Evolutionary conservation across 2,329 filamentous ascomycete species (phyloP).

Genomic region (Penicillium sp.): DNA sequence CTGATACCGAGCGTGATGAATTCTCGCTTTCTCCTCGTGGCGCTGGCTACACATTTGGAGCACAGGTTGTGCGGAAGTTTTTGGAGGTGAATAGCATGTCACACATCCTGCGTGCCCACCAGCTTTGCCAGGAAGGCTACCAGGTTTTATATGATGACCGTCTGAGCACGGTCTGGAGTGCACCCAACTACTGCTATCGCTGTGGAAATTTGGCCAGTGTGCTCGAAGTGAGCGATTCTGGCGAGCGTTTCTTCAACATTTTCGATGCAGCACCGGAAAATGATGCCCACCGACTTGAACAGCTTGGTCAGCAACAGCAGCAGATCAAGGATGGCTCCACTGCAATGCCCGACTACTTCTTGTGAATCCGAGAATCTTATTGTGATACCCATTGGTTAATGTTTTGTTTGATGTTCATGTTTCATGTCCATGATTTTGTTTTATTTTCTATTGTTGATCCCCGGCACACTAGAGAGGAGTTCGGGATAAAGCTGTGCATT

Average conservation of each 20-base stretch:
- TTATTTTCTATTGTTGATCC: conserved; percentile 12
- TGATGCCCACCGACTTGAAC: conserved; percentile 77
- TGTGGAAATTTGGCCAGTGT: conserved; percentile 98
- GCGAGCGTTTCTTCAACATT: conserved; percentile 94
- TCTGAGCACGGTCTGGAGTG: conserved; percentile 95
- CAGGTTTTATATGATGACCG: conserved; percentile 95
- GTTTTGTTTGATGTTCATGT: conserved; percentile 7
- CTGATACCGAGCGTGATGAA: conserved; percentile 94
- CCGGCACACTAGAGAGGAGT: conserved; percentile 26
- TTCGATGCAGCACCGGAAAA: conserved; percentile 95
- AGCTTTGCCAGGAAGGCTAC: conserved; percentile 96
- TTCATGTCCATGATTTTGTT: neutral
- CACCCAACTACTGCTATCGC: conserved; percentile 91
- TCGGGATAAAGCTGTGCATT: conserved; percentile 30
- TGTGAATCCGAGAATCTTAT: conserved; percentile 52
- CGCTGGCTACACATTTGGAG: conserved; percentile 95
- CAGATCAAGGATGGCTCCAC: conserved; percentile 68
- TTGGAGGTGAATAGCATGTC: conserved; percentile 96
- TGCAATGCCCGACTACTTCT: conserved; percentile 68
- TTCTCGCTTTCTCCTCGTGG: conserved; percentile 92
- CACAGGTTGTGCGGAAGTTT: conserved; percentile 98
- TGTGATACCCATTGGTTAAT: conserved; percentile 51
- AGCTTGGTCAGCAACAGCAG: conserved; percentile 66
- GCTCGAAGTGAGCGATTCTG: conserved; percentile 88
- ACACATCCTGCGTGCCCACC: conserved; percentile 95